phyloP scores from a whole-genome alignment of 768 basidiomycete genomes.

The Rickenella mellea region DNA sequence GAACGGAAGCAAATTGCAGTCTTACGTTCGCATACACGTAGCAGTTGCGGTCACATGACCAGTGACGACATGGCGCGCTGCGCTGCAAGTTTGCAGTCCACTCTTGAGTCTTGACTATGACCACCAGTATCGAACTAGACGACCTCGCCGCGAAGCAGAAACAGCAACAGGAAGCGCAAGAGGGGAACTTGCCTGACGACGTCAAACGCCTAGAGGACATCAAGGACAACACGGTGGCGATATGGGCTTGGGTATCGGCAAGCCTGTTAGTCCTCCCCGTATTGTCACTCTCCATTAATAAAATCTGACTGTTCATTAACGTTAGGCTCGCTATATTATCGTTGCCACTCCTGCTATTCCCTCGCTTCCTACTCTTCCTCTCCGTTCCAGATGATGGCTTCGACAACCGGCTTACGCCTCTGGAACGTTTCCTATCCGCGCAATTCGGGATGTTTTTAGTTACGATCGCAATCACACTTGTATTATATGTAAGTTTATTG shows the following conservation, averaged over 20 bases:
- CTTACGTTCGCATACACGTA: too few species aligned
- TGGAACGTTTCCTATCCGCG: constrained; percentile 62
- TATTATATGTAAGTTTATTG: constrained; percentile 42
- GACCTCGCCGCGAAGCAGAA: neutral
- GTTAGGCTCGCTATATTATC: constrained; percentile 26
- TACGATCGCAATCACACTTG: constrained; percentile 41
- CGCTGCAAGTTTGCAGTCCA: too few species aligned
- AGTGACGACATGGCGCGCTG: too few species aligned
- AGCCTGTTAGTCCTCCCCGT: neutral
- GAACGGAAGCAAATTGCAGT: too few species aligned
- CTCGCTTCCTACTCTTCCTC: constrained; percentile 60
- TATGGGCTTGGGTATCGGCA: constrained; percentile 1
- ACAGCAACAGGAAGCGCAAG: neutral
- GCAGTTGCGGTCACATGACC: too few species aligned
- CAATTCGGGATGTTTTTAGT: constrained; percentile 56
- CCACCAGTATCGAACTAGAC: neutral
- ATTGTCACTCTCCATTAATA: neutral
- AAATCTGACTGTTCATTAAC: neutral
- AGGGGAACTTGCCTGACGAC: neutral
- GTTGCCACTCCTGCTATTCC: constrained; percentile 38
- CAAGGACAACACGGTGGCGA: neutral
- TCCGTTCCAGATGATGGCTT: constrained; percentile 33
- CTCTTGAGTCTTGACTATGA: too few species aligned
- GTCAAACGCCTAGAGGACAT: neutral
- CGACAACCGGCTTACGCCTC: constrained; percentile 41